phyloP scores from a whole-genome alignment of 2,329 filamentous ascomycete genomes.

The Ophiostoma himal-ulmi region DNA sequence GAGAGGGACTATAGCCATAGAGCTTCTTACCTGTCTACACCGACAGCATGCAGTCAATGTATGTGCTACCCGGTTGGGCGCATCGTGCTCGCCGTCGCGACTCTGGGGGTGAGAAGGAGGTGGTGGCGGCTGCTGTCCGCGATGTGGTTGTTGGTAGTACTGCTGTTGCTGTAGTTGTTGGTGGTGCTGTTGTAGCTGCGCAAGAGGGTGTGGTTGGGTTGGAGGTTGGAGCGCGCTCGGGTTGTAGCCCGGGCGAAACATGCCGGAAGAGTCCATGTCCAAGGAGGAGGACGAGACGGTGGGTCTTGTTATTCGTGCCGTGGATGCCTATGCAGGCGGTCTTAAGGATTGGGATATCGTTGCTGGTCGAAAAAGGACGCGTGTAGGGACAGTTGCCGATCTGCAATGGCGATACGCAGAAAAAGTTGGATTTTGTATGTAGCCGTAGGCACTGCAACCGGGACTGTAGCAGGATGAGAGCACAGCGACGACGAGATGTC shows the following conservation, averaged over 20 bases:
- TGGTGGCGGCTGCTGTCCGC: neutral
- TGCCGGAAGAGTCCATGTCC: slow-evolving; percentile 31
- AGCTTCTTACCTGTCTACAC: slow-evolving; percentile 62
- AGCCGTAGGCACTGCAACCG: no score
- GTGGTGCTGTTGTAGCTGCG: neutral
- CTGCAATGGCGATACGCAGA: no score
- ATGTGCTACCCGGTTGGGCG: slow-evolving; percentile 62
- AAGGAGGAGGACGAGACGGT: no score
- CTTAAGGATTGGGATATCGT: neutral
- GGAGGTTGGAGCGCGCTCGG: slow-evolving; percentile 39
- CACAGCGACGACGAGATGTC: neutral
- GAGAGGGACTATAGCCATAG: slow-evolving; percentile 25
- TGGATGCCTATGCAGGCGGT: neutral
- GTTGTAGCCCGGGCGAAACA: slow-evolving; percentile 55
- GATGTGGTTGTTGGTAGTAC: slow-evolving; percentile 28
- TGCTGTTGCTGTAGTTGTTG: slow-evolving; percentile 24
- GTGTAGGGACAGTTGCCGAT: no score
- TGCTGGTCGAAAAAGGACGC: no score
- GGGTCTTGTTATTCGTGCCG: neutral
- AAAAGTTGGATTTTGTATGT: no score
- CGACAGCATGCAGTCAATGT: slow-evolving; percentile 75
- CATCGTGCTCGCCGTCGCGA: slow-evolving; percentile 34
- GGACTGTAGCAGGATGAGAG: neutral
- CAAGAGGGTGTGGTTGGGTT: slow-evolving; percentile 25
- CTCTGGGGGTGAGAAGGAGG: slow-evolving; percentile 15